Conservation (phyloP, 169 alveolate genomes). For the Gregarina niphandrodes region DNA sequence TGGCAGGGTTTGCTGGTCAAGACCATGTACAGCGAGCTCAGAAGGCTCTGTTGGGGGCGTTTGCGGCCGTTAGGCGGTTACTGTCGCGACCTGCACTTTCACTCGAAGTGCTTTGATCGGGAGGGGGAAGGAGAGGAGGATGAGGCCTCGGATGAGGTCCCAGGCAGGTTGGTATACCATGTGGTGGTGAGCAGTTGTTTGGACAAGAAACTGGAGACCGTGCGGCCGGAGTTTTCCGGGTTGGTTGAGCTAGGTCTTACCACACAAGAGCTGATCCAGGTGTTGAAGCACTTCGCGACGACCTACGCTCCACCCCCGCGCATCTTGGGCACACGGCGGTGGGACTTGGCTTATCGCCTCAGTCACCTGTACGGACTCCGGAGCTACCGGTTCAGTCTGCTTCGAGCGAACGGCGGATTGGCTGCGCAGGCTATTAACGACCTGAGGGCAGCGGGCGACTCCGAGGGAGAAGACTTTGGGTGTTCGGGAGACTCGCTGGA, state of each 20-base stretch:
- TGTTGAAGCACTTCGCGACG: slow-evolving; percentile 19
- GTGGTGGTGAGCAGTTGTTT: slow-evolving; percentile 64
- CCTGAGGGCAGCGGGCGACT: neutral
- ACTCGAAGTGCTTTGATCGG: too few species aligned
- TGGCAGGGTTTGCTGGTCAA: slow-evolving; percentile 41
- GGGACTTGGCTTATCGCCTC: too few species aligned
- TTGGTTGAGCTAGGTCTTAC: slow-evolving; percentile 55
- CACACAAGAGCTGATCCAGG: slow-evolving; percentile 44
- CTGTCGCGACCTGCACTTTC: neutral
- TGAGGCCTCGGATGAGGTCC: too few species aligned
- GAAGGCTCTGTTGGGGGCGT: neutral
- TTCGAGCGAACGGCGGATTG: neutral
- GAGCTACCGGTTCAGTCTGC: neutral
- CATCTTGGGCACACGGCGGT: too few species aligned
- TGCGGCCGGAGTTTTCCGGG: slow-evolving; percentile 33
- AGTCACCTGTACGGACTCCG: too few species aligned
- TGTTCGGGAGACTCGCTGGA: neutral
- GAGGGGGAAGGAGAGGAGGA: too few species aligned
- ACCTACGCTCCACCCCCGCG: too few species aligned
- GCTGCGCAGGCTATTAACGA: neutral
- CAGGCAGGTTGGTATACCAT: slow-evolving; percentile 24
- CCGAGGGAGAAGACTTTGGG: neutral
- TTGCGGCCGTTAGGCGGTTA: neutral
- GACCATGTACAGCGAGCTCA: neutral
- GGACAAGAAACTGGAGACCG: slow-evolving; percentile 70